Evolutionary conservation across 768 basidiomycete species (phyloP).

Genomic region (Phaffia tasmanica): DNA sequence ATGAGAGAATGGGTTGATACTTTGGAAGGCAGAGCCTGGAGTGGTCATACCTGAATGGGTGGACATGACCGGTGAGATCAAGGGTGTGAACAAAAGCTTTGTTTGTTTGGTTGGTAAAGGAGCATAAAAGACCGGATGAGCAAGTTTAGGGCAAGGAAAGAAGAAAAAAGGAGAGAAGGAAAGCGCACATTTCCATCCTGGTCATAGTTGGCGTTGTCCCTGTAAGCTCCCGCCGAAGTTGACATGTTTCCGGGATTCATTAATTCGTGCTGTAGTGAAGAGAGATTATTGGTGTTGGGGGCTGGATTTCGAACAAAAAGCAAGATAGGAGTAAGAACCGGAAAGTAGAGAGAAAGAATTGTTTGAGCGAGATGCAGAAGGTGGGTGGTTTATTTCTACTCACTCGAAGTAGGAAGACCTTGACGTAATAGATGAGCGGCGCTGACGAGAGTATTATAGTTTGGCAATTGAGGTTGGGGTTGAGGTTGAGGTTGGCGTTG

Average conservation of each 20-base stretch:
- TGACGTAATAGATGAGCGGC: neutral
- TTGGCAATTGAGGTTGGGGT: neutral
- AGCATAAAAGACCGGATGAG: neutral
- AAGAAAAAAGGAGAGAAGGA: neutral
- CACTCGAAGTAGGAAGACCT: constrained; percentile 8
- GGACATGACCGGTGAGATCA: constrained; percentile 32
- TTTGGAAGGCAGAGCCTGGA: constrained; percentile 34
- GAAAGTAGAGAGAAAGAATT: constrained; percentile 17
- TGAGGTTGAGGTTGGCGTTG: neutral
- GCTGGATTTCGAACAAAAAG: constrained; percentile 38
- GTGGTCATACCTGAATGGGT: constrained; percentile 39
- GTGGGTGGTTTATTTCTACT: neutral
- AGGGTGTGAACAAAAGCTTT: constrained; percentile 33
- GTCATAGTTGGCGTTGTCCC: constrained; percentile 27
- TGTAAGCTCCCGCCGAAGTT: constrained; percentile 14
- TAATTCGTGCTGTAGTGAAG: constrained; percentile 29
- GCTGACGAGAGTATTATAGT: neutral
- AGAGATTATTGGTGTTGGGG: constrained; percentile 49
- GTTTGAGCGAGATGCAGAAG: neutral
- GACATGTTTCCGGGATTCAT: constrained; percentile 31
- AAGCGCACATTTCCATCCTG: constrained; percentile 32
- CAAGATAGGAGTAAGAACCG: constrained; percentile 1
- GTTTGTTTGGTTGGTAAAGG: neutral
- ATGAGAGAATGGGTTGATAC: constrained; percentile 7
- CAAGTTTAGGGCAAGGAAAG: neutral